phyloP scores from a whole-genome alignment of 495 filamentous ascomycete genomes.

The Aspergillus conjunctus region DNA sequence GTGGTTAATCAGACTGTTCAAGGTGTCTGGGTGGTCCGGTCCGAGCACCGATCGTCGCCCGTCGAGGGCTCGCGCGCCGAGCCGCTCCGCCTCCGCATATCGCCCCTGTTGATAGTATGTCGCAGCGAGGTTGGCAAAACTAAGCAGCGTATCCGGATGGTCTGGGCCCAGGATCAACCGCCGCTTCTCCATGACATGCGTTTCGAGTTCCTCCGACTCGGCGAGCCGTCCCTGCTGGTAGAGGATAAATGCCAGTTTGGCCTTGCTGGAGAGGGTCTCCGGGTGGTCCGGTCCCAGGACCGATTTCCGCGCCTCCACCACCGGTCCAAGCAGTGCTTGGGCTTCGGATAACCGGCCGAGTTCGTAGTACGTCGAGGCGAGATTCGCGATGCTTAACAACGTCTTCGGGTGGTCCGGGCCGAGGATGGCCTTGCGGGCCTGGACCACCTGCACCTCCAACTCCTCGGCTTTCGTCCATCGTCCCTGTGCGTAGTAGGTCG shows the following conservation, averaged over 20 bases:
- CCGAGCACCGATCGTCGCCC: neutral
- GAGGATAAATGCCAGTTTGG: neutral
- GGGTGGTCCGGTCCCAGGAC: neutral
- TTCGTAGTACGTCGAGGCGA: neutral
- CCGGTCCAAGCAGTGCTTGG: neutral
- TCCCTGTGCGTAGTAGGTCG: constrained; percentile 32
- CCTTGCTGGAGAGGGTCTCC: neutral
- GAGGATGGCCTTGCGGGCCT: constrained; percentile 3
- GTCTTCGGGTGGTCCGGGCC: constrained; percentile 1
- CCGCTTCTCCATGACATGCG: neutral
- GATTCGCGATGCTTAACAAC: neutral
- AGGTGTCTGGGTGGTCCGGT: neutral
- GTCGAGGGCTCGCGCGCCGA: neutral
- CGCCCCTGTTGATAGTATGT: constrained; percentile 18
- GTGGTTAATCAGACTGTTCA: neutral
- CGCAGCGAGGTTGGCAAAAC: neutral
- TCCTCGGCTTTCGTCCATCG: constrained; percentile 34
- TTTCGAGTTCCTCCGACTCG: neutral
- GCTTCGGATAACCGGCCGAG: neutral
- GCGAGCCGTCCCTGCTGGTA: neutral
- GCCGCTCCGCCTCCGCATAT: constrained; percentile 27
- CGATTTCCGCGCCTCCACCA: neutral
- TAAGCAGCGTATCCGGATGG: constrained; percentile 10
- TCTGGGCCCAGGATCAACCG: neutral
- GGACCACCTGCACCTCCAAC: constrained; percentile 20